phyloP scores from a whole-genome alignment of 257 asterid genomes.

The Solanum infundibuliforme region DNA sequence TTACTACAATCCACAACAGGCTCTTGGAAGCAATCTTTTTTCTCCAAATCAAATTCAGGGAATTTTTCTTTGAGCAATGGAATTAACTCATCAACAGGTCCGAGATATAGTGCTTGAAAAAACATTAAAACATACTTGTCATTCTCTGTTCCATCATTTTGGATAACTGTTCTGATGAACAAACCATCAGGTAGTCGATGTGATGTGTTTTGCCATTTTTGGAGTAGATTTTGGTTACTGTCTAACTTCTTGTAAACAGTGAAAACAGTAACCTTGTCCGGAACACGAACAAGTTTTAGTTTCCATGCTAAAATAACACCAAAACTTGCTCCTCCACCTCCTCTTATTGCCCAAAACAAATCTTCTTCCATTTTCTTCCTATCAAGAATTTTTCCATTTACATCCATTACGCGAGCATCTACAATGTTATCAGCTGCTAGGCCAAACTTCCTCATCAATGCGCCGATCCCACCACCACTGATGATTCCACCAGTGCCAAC shows the following conservation, averaged over 20 bases:
- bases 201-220: neutral
- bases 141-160: neutral
- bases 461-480: neutral
- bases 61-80: neutral
- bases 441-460: neutral
- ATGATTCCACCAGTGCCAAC: neutral
- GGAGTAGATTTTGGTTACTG: neutral
- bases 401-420: neutral
- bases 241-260: neutral
- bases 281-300: neutral
- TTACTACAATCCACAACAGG: neutral
- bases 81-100: neutral
- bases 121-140: neutral
- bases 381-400: neutral
- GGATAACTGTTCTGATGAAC: neutral
- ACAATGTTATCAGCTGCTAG: neutral
- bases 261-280: neutral
- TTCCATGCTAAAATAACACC: neutral
- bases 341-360: neutral
- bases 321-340: conserved; percentile 4
- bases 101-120: neutral
- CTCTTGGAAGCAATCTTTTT: neutral
- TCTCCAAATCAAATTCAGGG: neutral
- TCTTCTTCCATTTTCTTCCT: neutral
- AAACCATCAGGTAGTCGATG: neutral